phyloP scores from a whole-genome alignment of 2,329 filamentous ascomycete genomes.

The Aspergillus sp. region DNA sequence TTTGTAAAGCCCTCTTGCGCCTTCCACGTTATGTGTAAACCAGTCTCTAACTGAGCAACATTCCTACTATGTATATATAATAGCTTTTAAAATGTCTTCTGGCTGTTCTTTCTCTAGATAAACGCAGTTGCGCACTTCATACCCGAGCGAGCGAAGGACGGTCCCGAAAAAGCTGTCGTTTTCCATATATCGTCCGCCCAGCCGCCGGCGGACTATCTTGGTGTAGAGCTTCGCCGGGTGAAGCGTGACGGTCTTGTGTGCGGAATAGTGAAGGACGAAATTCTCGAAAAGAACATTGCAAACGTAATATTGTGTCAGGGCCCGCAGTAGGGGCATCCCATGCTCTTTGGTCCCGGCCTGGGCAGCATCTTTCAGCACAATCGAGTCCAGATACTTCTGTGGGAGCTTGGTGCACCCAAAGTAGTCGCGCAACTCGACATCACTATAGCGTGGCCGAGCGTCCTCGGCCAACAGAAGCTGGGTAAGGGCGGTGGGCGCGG shows the following conservation, averaged over 20 bases:
- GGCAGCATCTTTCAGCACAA: conserved; percentile 4
- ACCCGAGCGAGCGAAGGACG: conserved; percentile 50
- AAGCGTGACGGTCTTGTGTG: conserved; percentile 42
- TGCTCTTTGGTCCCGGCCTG: conserved; percentile 10
- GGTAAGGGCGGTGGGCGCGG: conserved; percentile 7
- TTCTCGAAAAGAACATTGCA: conserved; percentile 50
- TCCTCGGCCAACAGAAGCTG: conserved; percentile 8
- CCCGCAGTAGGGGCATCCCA: conserved; percentile 14
- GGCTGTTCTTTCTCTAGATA: too few species aligned
- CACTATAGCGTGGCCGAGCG: conserved; percentile 8
- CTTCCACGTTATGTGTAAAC: too few species aligned
- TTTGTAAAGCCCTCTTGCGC: too few species aligned
- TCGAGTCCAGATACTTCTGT: conserved; percentile 2
- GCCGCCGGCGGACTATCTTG: conserved; percentile 43
- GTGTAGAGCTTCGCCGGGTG: conserved; percentile 47
- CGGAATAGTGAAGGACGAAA: conserved; percentile 50
- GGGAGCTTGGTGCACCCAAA: too few species aligned
- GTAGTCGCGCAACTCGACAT: too few species aligned
- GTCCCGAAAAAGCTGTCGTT: conserved; percentile 53
- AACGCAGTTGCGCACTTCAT: conserved; percentile 25
- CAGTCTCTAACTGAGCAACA: too few species aligned
- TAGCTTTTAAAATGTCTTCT: too few species aligned
- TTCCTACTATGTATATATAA: too few species aligned
- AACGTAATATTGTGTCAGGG: conserved; percentile 1
- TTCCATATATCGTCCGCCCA: conserved; percentile 58